Conservation (phyloP, 1,284 basidiomycete genomes). For the Mycena sp. region DNA sequence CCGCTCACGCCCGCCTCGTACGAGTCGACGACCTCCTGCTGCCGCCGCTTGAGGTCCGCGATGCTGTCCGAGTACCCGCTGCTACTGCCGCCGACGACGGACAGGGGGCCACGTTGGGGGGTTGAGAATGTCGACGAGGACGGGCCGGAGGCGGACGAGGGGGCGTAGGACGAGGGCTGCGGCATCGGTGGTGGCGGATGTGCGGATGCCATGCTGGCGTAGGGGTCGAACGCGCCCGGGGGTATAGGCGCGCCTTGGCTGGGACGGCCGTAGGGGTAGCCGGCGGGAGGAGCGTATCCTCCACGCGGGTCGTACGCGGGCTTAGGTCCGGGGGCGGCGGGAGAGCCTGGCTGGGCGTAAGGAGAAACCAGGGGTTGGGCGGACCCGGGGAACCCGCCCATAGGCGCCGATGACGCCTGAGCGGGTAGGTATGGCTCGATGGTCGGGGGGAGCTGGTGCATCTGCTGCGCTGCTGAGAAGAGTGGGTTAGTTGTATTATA, state of each 20-base stretch:
- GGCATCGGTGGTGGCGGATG: neutral
- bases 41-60: conserved; percentile 27
- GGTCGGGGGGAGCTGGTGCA: too few relatives aligned
- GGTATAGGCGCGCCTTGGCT: too few relatives aligned
- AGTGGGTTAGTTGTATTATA: too few relatives aligned
- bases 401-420: neutral
- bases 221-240: conserved; percentile 15
- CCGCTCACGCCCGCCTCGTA: conserved; percentile 24
- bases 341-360: neutral
- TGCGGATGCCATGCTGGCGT: neutral
- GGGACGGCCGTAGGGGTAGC: too few relatives aligned
- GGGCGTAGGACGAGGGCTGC: neutral
- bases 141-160: too few relatives aligned
- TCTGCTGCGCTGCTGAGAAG: too few relatives aligned
- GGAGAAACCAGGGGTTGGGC: neutral
- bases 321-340: too few relatives aligned
- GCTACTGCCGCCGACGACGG: conserved; percentile 3
- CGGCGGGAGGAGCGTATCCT: too few relatives aligned
- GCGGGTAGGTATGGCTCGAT: too few relatives aligned
- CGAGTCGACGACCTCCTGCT: conserved; percentile 24
- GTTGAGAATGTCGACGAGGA: conserved; percentile 1
- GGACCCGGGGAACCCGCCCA: neutral
- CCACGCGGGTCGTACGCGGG: too few relatives aligned
- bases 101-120: conserved; percentile 12
- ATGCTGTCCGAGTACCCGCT: conserved; percentile 13